Evolutionary conservation across 179 eudicot species (phyloP), one percentile per base, ranked within the genome.

Genomic region (Patellifolia procumbens): DNA sequence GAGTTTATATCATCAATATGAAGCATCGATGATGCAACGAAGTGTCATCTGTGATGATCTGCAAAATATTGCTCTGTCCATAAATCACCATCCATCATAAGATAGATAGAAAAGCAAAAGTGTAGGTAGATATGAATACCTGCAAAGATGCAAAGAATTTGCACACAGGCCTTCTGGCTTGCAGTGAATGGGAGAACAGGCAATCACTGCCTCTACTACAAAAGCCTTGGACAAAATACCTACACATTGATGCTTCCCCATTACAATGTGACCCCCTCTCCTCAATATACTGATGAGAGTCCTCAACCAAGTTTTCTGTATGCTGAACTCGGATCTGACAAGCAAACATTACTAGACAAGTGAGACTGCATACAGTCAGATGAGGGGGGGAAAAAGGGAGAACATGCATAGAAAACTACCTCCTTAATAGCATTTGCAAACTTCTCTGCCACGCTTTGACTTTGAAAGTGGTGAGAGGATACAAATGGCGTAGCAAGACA

Each of bases 121-220:
- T 55, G 51, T 37, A 42, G 24, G 59, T 43, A 58, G 66, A 68
- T 19, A 42, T 28, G 48, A 37, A 70, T 89, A 92, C 98, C 97
- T 89, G 86, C 46, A 92, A 83, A 31, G 98, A 86, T 77, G 89
- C 76, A 75, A 91, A 89, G 82, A 83, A 94, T 84, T 79, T 91
- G 91, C 98, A 94, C 29, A 70, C 74, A 74, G 97, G 91, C 72
- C 75, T 85, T 70, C 78, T 88, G 64, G 91, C 89, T 83, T 85
- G 84, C 39, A 85, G 80, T 48, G 97, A 89, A 85, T 92, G 98
- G 78, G 96, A 80, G 82, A 83, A 94, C 29, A 42, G 13, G 78
- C 97, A 94, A 70, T 87, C 83, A 78, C 20, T 58, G 43, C 98
- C 97, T 86, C 90, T 85, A 79, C 76, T 92, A 85, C 98, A 94